Conservation (phyloP, 2,329 filamentous ascomycete genomes). For the Grosmannia huntii region DNA sequence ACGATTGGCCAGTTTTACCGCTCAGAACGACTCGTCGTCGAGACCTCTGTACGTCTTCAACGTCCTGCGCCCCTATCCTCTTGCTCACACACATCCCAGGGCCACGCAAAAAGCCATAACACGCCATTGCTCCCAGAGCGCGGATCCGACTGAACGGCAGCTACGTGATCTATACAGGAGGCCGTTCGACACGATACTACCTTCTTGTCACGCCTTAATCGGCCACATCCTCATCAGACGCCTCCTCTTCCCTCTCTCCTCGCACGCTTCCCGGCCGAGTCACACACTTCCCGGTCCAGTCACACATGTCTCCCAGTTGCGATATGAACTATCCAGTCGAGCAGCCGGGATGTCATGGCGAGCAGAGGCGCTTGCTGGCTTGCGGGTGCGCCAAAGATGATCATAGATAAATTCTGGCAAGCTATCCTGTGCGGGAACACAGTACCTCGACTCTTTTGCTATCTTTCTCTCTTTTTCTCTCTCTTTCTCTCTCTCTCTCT, state of each 20-base stretch:
- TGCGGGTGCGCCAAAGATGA: not conserved
- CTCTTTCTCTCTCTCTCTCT: not conserved
- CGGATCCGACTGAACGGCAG: not conserved
- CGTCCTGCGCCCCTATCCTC: not conserved
- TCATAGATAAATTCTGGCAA: not conserved
- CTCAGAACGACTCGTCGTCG: slow-evolving; percentile 80
- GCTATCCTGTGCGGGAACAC: not conserved
- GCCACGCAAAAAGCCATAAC: not conserved
- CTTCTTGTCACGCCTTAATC: not conserved
- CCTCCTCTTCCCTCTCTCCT: not conserved
- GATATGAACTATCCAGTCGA: not conserved
- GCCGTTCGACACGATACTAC: not conserved
- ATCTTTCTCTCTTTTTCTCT: not conserved
- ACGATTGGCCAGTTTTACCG: slow-evolving; percentile 92
- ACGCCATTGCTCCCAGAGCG: not conserved
- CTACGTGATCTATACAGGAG: not conserved
- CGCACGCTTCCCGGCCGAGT: too few species aligned
- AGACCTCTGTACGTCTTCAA: slow-evolving; percentile 25
- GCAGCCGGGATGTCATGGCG: not conserved
- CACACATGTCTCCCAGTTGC: not conserved
- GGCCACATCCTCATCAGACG: not conserved
- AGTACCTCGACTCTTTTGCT: not conserved
- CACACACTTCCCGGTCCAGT: not conserved
- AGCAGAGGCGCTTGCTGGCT: not conserved
- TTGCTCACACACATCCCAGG: not conserved